Percentiles rank a stretch among this genome's conserved stretches.
These are phyloP conservation scores for Fagopyrum esculentum DNA, from an alignment of 148 eudicot genomes.

Conservation along the genomic window DNA sequence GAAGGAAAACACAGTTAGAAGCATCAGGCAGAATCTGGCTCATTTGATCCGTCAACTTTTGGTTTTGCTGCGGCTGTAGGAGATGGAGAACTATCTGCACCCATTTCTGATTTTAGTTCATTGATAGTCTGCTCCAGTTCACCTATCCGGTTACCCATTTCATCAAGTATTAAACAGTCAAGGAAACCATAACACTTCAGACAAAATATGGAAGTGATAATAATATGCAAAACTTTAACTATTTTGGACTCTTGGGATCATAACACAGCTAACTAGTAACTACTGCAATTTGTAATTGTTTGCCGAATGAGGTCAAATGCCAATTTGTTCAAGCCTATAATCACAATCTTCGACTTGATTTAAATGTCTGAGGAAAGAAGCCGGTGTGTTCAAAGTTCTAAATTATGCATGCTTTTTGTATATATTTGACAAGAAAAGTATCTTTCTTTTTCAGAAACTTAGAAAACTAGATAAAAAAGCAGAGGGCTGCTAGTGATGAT, in stretches of 20 bases:
- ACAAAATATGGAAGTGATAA: too few relatives aligned
- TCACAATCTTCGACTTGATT: not conserved
- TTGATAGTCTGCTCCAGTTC: constrained; percentile 72
- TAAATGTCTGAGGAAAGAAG: too few relatives aligned
- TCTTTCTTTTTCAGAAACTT: not conserved
- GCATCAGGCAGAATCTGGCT: not conserved
- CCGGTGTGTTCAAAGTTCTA: too few relatives aligned
- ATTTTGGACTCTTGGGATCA: not conserved
- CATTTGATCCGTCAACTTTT: not conserved
- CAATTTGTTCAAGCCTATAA: not conserved
- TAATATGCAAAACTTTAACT: not conserved
- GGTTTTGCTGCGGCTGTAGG: constrained; percentile 18
- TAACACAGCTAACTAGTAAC: not conserved
- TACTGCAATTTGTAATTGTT: not conserved
- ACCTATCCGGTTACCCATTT: constrained; percentile 62
- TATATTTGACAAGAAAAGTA: not conserved
- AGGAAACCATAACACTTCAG: constrained; percentile 19
- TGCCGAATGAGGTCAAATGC: not conserved
- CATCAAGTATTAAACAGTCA: constrained; percentile 53
- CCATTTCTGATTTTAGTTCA: constrained; percentile 54
- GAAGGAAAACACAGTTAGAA: not conserved
- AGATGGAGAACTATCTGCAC: constrained; percentile 54
- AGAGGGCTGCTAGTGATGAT: too few relatives aligned
- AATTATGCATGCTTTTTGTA: not conserved
- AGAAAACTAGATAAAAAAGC: too few relatives aligned